Percentiles rank a stretch among this genome's conserved stretches.
phyloP scores from a whole-genome alignment of 192 early-diverging fungal species.

The Lobulomyces angularis region DNA sequence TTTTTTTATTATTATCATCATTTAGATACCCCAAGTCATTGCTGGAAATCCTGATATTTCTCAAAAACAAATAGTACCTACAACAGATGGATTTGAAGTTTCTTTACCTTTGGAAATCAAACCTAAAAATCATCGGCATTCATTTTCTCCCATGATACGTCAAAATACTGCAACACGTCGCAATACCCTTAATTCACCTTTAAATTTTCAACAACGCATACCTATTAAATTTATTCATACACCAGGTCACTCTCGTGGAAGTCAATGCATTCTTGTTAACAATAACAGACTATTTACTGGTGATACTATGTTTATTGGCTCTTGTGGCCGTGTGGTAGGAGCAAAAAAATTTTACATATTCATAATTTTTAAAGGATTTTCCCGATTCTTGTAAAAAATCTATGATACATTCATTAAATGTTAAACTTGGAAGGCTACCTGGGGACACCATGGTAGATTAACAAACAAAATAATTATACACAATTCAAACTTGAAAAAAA shows the following conservation, averaged over 20 bases:
- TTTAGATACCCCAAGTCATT: slow-evolving; percentile 42
- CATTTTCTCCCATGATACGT: background rate
- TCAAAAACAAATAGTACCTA: slow-evolving; percentile 38
- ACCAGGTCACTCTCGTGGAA: slow-evolving; percentile 86
- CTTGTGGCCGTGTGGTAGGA: slow-evolving; percentile 1
- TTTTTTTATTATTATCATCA: too few relatives aligned
- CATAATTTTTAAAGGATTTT: slow-evolving; percentile 67
- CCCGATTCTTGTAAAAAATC: slow-evolving; percentile 52
- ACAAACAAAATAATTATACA: background rate
- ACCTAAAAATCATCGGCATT: slow-evolving; percentile 1
- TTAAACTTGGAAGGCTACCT: slow-evolving; percentile 39
- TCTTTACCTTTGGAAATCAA: slow-evolving; percentile 16
- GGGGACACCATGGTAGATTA: slow-evolving; percentile 10
- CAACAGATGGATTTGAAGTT: slow-evolving; percentile 43
- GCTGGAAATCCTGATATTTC: slow-evolving; percentile 54
- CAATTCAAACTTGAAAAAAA: slow-evolving; percentile 15
- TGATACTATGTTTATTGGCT: slow-evolving; percentile 72
- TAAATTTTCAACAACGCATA: slow-evolving; percentile 10
- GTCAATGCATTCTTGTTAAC: slow-evolving; percentile 72
- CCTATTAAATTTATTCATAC: slow-evolving; percentile 69
- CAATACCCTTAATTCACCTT: background rate
- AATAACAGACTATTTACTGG: slow-evolving; percentile 63
- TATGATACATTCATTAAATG: slow-evolving; percentile 62
- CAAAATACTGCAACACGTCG: background rate
- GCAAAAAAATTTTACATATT: background rate